Evolutionary conservation across 2,329 filamentous ascomycete species (phyloP).

Genomic region (Cercospora sp.): DNA sequence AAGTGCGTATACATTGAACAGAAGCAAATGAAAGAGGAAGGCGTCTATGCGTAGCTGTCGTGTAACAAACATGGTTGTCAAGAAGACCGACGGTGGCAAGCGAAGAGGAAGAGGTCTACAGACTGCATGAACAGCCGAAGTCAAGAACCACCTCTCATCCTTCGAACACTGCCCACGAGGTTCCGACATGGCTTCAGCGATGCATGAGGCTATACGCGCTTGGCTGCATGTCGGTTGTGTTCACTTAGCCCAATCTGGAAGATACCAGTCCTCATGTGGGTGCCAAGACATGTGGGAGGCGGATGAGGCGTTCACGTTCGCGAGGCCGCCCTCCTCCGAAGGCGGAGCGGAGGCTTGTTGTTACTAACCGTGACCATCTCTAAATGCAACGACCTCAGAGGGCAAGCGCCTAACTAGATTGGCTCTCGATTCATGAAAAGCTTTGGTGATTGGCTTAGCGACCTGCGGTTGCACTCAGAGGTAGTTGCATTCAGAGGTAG

Average conservation of each 20-base stretch:
- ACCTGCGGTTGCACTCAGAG: too few relatives aligned
- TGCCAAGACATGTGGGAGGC: constrained; percentile 1
- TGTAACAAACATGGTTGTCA: background rate
- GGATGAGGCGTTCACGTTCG: background rate
- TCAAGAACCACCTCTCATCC: background rate
- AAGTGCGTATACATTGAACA: background rate
- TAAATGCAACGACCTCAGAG: too few relatives aligned
- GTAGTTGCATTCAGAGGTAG: too few relatives aligned
- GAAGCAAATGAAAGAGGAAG: background rate
- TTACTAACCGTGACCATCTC: too few relatives aligned
- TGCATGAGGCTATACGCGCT: constrained; percentile 1
- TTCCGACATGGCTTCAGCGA: background rate
- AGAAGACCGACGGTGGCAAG: background rate
- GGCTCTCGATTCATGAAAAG: too few relatives aligned
- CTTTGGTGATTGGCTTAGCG: too few relatives aligned
- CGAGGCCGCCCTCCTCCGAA: background rate
- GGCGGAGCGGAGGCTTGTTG: background rate
- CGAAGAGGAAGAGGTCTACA: background rate
- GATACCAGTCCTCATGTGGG: background rate
- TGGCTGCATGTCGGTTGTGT: constrained; percentile 5
- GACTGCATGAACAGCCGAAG: background rate
- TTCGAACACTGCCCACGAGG: background rate
- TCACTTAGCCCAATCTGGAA: background rate
- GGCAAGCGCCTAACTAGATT: too few relatives aligned
- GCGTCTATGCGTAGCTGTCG: background rate